Evolutionary conservation across 208 protist species (phyloP).

Genomic region (Leishmania mexicana): DNA sequence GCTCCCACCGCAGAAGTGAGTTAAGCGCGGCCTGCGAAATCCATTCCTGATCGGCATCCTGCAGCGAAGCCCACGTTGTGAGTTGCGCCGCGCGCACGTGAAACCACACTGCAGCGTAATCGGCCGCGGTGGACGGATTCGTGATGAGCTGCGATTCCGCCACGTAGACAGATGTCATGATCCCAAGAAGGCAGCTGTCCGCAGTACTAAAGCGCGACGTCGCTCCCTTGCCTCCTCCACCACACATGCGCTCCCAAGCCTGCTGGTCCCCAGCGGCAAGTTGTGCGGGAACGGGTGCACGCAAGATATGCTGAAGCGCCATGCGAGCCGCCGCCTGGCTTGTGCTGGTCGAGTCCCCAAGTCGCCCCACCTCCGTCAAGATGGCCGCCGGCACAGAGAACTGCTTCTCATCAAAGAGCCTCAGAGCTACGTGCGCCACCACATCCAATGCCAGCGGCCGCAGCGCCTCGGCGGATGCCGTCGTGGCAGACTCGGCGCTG

Average conservation of each 20-base stretch:
- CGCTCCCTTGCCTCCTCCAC: not conserved
- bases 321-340: slow-evolving; percentile 1
- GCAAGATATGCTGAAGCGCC: slow-evolving; percentile 14
- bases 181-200: not conserved
- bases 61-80: slow-evolving; percentile 46
- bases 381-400: slow-evolving; percentile 23
- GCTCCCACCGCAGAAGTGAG: slow-evolving; percentile 17
- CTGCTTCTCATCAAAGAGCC: slow-evolving; percentile 41
- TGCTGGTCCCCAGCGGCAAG: slow-evolving; percentile 14
- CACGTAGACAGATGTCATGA: slow-evolving; percentile 38
- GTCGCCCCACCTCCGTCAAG: slow-evolving; percentile 24
- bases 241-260: slow-evolving; percentile 22
- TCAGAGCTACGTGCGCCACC: slow-evolving; percentile 58
- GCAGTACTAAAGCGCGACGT: not conserved
- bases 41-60: slow-evolving; percentile 11
- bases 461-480: slow-evolving; percentile 27
- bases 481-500: slow-evolving; percentile 7
- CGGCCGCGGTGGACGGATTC: slow-evolving; percentile 21
- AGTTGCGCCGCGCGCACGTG: slow-evolving; percentile 68
- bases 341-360: slow-evolving; percentile 8
- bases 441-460: slow-evolving; percentile 63
- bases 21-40: slow-evolving; percentile 9
- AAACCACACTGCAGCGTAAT: slow-evolving; percentile 45
- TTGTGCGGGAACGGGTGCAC: not conserved
- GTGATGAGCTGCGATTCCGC: slow-evolving; percentile 34